Percentiles rank a stretch among this genome's conserved stretches.
Conservation (phyloP, 345 rosid genomes). For the Lagerstroemia speciosa region DNA sequence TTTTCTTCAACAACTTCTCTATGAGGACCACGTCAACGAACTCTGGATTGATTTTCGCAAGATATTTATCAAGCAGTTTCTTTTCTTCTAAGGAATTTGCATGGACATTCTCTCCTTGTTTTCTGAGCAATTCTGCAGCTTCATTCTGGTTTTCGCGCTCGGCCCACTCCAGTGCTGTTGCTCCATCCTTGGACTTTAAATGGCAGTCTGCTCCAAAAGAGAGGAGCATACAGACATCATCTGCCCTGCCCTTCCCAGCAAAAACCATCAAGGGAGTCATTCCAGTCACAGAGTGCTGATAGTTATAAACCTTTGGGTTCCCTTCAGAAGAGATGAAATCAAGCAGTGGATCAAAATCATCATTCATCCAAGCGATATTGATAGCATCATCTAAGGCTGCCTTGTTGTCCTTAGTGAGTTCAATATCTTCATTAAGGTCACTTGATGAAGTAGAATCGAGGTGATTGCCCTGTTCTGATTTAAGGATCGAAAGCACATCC, state of each 20-base stretch:
- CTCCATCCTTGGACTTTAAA: slow-evolving; percentile 47
- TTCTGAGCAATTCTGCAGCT: slow-evolving; percentile 52
- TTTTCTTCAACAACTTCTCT: slow-evolving; percentile 58
- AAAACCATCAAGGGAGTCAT: slow-evolving; percentile 81
- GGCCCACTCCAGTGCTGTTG: slow-evolving; percentile 62
- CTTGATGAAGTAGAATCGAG: slow-evolving; percentile 31
- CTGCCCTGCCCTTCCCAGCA: slow-evolving; percentile 78
- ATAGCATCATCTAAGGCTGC: slow-evolving; percentile 77
- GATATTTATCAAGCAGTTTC: slow-evolving; percentile 56
- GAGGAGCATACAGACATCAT: slow-evolving; percentile 80
- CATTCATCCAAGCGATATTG: slow-evolving; percentile 62
- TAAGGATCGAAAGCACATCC: slow-evolving; percentile 70
- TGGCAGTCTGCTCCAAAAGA: slow-evolving; percentile 62
- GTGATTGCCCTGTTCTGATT: slow-evolving; percentile 49
- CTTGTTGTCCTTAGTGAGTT: slow-evolving; percentile 55
- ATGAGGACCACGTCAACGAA: slow-evolving; percentile 66
- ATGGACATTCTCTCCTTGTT: slow-evolving; percentile 29
- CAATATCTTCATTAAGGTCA: slow-evolving; percentile 23
- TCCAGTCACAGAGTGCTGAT: slow-evolving; percentile 65
- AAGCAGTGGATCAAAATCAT: slow-evolving; percentile 71
- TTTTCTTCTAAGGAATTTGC: slow-evolving; percentile 35
- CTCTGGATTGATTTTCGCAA: slow-evolving; percentile 51
- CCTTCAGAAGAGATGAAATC: slow-evolving; percentile 62
- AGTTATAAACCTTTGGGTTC: slow-evolving; percentile 44
- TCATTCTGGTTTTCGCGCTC: slow-evolving; percentile 57